These are phyloP conservation scores for Magnusiomyces suaveolens DNA, from an alignment of 1,139 yeast species.

Conservation along the genomic window DNA sequence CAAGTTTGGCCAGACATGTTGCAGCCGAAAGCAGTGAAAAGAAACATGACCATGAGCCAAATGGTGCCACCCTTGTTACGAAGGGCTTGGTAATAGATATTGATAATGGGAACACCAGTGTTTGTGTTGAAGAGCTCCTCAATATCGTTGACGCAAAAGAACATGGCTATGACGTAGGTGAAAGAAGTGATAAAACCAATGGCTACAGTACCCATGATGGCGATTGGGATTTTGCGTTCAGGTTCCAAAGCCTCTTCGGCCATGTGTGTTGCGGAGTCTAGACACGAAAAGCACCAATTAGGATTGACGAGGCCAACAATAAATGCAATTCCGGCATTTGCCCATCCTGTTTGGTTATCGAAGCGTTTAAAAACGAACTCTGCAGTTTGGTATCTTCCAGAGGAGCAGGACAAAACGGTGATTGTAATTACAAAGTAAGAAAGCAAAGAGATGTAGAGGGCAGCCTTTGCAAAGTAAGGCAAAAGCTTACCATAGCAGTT, in stretches of 20 bases:
- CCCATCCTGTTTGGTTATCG: slow-evolving; percentile 50
- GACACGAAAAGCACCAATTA: slow-evolving; percentile 51
- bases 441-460: slow-evolving; percentile 41
- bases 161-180: slow-evolving; percentile 46
- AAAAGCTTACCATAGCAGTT: slow-evolving; percentile 33
- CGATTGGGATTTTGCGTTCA: slow-evolving; percentile 44
- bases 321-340: slow-evolving; percentile 44
- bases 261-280: slow-evolving; percentile 54
- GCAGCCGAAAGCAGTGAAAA: slow-evolving; percentile 60
- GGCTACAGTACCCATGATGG: slow-evolving; percentile 47
- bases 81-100: slow-evolving; percentile 49
- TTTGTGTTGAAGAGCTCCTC: slow-evolving; percentile 33
- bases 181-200: slow-evolving; percentile 50
- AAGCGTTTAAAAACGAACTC: slow-evolving; percentile 43
- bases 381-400: slow-evolving; percentile 41
- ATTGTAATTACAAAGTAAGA: slow-evolving; percentile 43
- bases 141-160: slow-evolving; percentile 47
- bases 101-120: slow-evolving; percentile 51
- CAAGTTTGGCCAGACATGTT: slow-evolving; percentile 65
- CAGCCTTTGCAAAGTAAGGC: slow-evolving; percentile 35
- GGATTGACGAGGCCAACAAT: slow-evolving; percentile 54
- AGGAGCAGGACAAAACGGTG: slow-evolving; percentile 41
- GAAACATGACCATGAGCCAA: slow-evolving; percentile 47
- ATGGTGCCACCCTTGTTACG: slow-evolving; percentile 45
- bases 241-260: slow-evolving; percentile 49